Base-by-base conservation (phyloP, 768 basidiomycete genomes). In the Rhodotorula paludigena region DNA sequence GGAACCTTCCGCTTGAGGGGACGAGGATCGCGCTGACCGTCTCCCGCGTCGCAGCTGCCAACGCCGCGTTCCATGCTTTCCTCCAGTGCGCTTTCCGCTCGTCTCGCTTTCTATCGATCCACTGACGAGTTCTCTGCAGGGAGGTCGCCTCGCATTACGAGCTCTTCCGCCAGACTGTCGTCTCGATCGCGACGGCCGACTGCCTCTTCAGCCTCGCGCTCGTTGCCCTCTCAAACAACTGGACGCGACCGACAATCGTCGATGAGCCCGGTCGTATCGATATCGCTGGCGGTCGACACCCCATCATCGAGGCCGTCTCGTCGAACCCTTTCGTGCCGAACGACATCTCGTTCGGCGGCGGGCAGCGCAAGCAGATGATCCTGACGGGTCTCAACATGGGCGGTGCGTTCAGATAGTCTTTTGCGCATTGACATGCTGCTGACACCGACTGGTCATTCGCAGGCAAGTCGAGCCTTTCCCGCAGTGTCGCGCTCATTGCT, bases 311-410 rank as follows among this genome's bases (percentile, higher is more conserved):
- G 77, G 83, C 83, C 15, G 78, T 92, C 30, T 81, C 85, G 45
- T 79, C 86, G 2, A 85, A 89, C 68, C 90, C 92, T 4, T 94
- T 90, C 78, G 87, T 97, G 2, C 87, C 91, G 5, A 97, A 96
- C 77, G 83, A 85, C 20, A 78, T 94, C 25, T 74, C 78, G 2
- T 85, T 96, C 76, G 87, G 87, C 14, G 82, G 80, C 25, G 81
- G 66, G 8, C 73, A 74, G 30, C 62, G 74, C 42, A 54, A 60
- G 36, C 74, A 76, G 28, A 79, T 79, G 72, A 76, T 80, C 41
- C 76, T 81, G 44, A 79, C 80, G 20, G 81, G 81, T 2, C 79
- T 81, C 9, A 82, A 82, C 70, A 82, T 81, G 81, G 80, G 79
- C 15, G 78, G 79, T 68, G 25, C 33, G 52, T 14, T 4, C 5